Percentiles rank a stretch among this genome's conserved stretches.
Evolutionary conservation across 2,329 filamentous ascomycete genomes (phyloP).

Genomic region (Amauroascus verrucosus): DNA sequence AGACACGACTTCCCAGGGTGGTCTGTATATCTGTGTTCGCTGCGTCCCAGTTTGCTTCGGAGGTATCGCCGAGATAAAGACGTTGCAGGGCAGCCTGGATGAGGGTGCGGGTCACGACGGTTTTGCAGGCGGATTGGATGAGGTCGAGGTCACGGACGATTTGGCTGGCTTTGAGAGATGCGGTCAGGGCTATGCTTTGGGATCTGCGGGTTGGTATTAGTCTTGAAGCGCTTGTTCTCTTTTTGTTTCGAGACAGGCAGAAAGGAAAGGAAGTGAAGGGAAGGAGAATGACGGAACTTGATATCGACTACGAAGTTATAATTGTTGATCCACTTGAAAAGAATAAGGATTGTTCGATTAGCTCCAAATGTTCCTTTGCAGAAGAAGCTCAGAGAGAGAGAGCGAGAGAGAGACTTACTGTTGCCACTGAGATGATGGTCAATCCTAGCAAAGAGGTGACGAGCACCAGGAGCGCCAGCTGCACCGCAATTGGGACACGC

Average conservation of each 20-base stretch:
- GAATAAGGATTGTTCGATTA: no score
- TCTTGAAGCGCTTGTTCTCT: neutral
- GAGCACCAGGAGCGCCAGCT: conserved; percentile 7
- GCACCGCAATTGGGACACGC: conserved; percentile 7
- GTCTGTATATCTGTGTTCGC: conserved; percentile 58
- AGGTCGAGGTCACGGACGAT: conserved; percentile 69
- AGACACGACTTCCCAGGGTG: conserved; percentile 52
- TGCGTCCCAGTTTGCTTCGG: conserved; percentile 49
- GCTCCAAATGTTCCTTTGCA: no score
- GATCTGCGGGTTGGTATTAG: neutral
- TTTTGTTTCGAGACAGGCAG: neutral
- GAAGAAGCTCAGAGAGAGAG: no score
- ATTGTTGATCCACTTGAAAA: conserved; percentile 8
- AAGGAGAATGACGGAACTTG: neutral
- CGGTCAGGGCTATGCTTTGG: conserved; percentile 46
- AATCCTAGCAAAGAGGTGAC: conserved; percentile 1
- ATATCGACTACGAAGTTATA: conserved; percentile 3
- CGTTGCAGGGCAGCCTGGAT: conserved; percentile 44
- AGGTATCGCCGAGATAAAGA: conserved; percentile 45
- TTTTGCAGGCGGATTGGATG: conserved; percentile 62
- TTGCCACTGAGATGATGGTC: neutral
- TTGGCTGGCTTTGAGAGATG: conserved; percentile 76
- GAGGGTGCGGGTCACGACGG: conserved; percentile 55
- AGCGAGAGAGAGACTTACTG: neutral
- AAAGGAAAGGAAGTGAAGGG: neutral